Base-by-base conservation (phyloP, 306 rosid genomes). In the Cicer arietinum region DNA sequence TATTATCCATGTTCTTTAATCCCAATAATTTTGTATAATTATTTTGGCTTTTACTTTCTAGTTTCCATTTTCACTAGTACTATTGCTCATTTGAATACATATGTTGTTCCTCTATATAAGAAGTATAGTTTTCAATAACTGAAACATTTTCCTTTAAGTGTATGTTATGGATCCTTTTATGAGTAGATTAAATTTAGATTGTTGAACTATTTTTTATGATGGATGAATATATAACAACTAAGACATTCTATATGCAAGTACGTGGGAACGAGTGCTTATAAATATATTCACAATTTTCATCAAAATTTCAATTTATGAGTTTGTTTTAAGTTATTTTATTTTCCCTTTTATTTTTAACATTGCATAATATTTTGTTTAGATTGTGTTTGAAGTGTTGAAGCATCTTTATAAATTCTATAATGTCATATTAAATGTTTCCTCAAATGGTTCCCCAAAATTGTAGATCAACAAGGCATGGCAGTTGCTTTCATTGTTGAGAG, bases 201-300 rank as follows among this genome's bases (percentile, higher is more conserved):
- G 30, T 47, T 46, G 50, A 64, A 25, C 30, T 2, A 45, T n/a
- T 42, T 63, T 65, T 73, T 73, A 59, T 83, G 85, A 94, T 97
- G 91, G 95, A 94, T 80, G 97, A 25, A 25, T 25, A 25, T 25
- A 94, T 25, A 94, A 94, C 62, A 97, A 94, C 88, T 94, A 91
- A 94, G 82, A 90, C 97, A 53, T 94, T 90, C 85, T 94, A 94
- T 82, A 85, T 94, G 95, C 98, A 94, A 91, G 98, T 94, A 87
- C 87, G 98, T 86, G 53, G 59, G 77, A 46, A 61, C 62, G 47
- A 7, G 42, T 60, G 64, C 75, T 61, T 66, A 54, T 68, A 20
- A 22, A 4, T 25, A 51, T 10, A 37, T 65, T 68, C 50, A n/a
- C 48, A 13, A 45, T 65, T 65, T 50, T 59, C 16, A 66, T 45